Conservation (phyloP, 495 filamentous ascomycete species). For the Trichoderma erinaceum region DNA sequence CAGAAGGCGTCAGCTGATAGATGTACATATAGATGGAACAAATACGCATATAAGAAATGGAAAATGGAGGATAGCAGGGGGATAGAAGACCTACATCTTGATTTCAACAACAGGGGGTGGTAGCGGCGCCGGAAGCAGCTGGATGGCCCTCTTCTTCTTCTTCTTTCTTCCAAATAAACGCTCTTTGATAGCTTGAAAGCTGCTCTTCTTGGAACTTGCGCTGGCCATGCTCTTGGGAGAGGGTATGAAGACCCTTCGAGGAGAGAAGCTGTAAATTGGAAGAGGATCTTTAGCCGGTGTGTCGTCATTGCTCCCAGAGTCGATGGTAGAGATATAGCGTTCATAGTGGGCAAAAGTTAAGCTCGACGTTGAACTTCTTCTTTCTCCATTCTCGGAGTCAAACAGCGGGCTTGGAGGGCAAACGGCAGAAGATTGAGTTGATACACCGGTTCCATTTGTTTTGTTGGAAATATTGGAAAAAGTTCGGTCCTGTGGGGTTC, state of each 20-base stretch:
- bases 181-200: slow-evolving; percentile 35
- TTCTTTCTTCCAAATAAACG: slow-evolving; percentile 28
- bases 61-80: not conserved
- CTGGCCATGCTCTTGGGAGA: slow-evolving; percentile 27
- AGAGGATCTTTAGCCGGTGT: slow-evolving; percentile 25
- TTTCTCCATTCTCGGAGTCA: not conserved
- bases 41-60: not conserved
- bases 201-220: slow-evolving; percentile 35
- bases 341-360: slow-evolving; percentile 50
- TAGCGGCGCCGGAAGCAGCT: not conserved
- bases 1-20: slow-evolving; percentile 32
- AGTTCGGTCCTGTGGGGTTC: slow-evolving; percentile 29
- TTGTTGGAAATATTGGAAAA: slow-evolving; percentile 31
- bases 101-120: slow-evolving; percentile 2
- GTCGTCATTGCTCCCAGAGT: slow-evolving; percentile 33
- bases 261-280: slow-evolving; percentile 21
- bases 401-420: slow-evolving; percentile 17
- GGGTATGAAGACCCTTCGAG: slow-evolving; percentile 15
- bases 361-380: slow-evolving; percentile 26
- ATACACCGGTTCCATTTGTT: slow-evolving; percentile 30
- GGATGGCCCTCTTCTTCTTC: slow-evolving; percentile 26
- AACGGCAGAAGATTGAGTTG: slow-evolving; percentile 31
- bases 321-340: slow-evolving; percentile 40
- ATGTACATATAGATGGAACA: slow-evolving; percentile 36
- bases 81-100: slow-evolving; percentile 17